These are phyloP conservation scores for Wilhelminamyces savonicus DNA, from an alignment of 805 yeast genomes.

Conservation along the genomic window DNA sequence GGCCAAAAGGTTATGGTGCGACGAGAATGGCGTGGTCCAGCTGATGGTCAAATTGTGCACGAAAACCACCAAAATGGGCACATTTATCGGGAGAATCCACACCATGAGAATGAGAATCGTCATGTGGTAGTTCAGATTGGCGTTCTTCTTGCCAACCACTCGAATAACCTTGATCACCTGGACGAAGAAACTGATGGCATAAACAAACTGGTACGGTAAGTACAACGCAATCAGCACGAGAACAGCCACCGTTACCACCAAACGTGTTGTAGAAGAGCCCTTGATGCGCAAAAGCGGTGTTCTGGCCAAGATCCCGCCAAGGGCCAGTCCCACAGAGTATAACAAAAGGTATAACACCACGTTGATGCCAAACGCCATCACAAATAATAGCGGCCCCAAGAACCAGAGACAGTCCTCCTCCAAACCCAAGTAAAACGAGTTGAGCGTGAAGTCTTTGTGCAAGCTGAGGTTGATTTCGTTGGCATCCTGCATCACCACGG, in stretches of 20 bases:
- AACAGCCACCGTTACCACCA: conserved; percentile 34
- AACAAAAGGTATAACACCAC: conserved; percentile 24
- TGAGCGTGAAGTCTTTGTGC: conserved; percentile 29
- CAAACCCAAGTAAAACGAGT: conserved; percentile 64
- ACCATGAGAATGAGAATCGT: conserved; percentile 61
- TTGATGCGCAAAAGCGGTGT: background rate
- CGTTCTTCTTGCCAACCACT: conserved; percentile 5
- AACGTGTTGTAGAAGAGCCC: conserved; percentile 1
- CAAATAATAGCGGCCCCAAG: conserved; percentile 52
- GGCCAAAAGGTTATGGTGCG: conserved; percentile 80
- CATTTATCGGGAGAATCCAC: conserved; percentile 73
- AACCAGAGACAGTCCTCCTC: conserved; percentile 50
- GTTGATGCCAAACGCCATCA: conserved; percentile 41
- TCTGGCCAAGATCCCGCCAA: background rate
- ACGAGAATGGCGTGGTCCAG: conserved; percentile 80
- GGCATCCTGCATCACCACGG: conserved; percentile 43
- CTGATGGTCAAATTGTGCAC: conserved; percentile 68
- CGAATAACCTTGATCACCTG: conserved; percentile 52
- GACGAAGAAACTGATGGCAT: conserved; percentile 49
- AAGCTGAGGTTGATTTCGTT: conserved; percentile 36
- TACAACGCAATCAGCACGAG: conserved; percentile 47
- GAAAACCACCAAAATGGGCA: conserved; percentile 76
- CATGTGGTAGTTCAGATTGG: conserved; percentile 50
- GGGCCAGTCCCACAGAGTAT: conserved; percentile 7
- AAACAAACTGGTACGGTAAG: conserved; percentile 80